Base-by-base conservation (phyloP, 148 eudicot species). In the Fagopyrum esculentum region DNA sequence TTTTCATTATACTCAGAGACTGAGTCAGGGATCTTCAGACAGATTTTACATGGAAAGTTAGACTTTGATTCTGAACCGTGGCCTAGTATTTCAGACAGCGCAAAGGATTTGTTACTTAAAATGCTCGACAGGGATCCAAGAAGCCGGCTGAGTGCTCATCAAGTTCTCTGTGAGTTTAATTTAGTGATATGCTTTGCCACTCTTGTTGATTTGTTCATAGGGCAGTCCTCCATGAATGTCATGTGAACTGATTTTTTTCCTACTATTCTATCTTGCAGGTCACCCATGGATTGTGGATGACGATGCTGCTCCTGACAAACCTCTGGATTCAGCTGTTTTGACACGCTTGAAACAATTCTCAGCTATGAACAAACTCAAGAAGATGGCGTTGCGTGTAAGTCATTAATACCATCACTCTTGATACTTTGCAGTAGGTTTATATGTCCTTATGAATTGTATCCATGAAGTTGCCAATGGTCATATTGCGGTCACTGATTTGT, bases 211-310 rank as follows among this genome's bases (percentile, higher is more conserved):
- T 12, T 29, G 8, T 40, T 6, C 19, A 30, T 8, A 35, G 11
- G 70, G 46, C 46, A 15, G 70, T 59, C 22, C 70, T 40, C 9
- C 6, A 40, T 40, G 46, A 40, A 66, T 0, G 17, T 40, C 30
- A 35, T 66, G 45, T 71, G 52, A 71, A 47, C 13, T 71, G 49
- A 15, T 50, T 72, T 81, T 40, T 54, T n/a, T 54, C 1, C n/a
- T 22, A 22, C 9, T 5, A 7, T 81, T 59, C n/a, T 63, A 40
- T 49, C 12, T 71, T 46, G 26, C 82, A 89, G 96, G 92, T 74
- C 92, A 90, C 79, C 92, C 90, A 22, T 90, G 96, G 96, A 90
- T 90, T 71, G 90, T 87, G 75, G 92, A 90, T 80, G 92, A 90
- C 73, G 79, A 72, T 15, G 81, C 84, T 59, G 96, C 86, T 47